Conservation (phyloP, 169 alveolate species). For the Plasmodium ovale region DNA sequence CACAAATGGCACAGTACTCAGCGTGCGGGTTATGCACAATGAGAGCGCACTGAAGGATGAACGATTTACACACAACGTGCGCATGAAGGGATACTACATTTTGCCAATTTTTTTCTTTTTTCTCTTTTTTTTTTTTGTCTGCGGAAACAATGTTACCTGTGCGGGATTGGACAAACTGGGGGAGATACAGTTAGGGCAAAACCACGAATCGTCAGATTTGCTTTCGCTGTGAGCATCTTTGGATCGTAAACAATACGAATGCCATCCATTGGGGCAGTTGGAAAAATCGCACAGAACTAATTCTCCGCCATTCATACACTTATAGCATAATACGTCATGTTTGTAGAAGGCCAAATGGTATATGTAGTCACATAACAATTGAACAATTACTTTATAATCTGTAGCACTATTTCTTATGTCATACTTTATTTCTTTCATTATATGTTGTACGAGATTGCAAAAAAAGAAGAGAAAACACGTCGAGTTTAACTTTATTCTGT, state of each 20-base stretch:
- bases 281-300: conserved; percentile 80
- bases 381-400: conserved; percentile 38
- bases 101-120: too few relatives aligned
- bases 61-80: too few relatives aligned
- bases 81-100: too few relatives aligned
- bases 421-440: conserved; percentile 52
- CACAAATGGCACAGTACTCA: too few relatives aligned
- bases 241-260: conserved; percentile 78
- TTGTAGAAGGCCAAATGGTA: conserved; percentile 47
- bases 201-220: conserved; percentile 35
- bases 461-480: conserved; percentile 47
- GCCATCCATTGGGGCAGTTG: conserved; percentile 82
- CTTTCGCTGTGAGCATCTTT: conserved; percentile 23
- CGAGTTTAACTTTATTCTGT: conserved; percentile 42
- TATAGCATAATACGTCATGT: conserved; percentile 80
- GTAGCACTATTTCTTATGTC: conserved; percentile 10
- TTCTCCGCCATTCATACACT: conserved; percentile 84
- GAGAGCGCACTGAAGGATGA: too few relatives aligned
- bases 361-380: conserved; percentile 59
- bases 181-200: conserved; percentile 76
- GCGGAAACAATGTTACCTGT: conserved; percentile 16
- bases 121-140: background rate
- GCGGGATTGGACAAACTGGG: conserved; percentile 28
- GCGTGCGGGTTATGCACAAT: too few relatives aligned
- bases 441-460: conserved; percentile 44